Evolutionary conservation across 192 early-diverging fungal species (phyloP), one percentile per base, ranked within the genome.

Genomic region (Podila minutissima): DNA sequence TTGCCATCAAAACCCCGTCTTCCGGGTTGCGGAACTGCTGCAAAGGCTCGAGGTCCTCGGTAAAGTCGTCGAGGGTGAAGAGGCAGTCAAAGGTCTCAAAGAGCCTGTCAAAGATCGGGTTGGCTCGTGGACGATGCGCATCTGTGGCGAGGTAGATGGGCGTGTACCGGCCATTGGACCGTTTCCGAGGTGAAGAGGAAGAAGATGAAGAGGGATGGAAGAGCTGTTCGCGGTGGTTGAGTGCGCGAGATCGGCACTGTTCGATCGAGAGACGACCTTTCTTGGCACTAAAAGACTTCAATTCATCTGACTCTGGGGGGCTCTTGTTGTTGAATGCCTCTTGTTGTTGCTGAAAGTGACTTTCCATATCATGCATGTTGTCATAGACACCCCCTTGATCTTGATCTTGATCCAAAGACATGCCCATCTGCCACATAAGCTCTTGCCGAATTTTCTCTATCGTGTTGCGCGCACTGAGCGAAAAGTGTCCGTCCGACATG

Each of bases 121-220:
- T 84, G 0, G 53, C 63, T 13, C 86, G 77, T 3, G 87, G 87
- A 3, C 69, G 71, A 15, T 77, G 83, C 1, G 85, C 83, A 58
- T 89, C 88, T 3, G 88, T 89, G 8, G 86, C 88, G 11, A 89
- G 85, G 35, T 84, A 89, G 4, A 89, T 83, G 32, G 82, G 74
- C 3, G 88, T 86, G 20, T 69, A 74, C 0, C 55, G 60, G 31
- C 74, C 71, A 58, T 77, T 72, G 32, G 72, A 78, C n/a, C 72
- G 74, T 11, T 75, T 63, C 59, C 26, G 50, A 29, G 69, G 74
- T 62, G 15, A 29, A 11, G 29, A 20, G 1, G 15, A 2, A 10
- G 29, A 20, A 12, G 51, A 5, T 9, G 51, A 37, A 5, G 35
- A 32, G 5, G 19, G 48, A 22, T 62, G 48, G n/a, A 24, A 33